A percentile compares a stretch with the other conserved stretches of the same genome.
Conservation (phyloP, 805 yeast genomes). For the Helenozyma baotianmanensis region DNA sequence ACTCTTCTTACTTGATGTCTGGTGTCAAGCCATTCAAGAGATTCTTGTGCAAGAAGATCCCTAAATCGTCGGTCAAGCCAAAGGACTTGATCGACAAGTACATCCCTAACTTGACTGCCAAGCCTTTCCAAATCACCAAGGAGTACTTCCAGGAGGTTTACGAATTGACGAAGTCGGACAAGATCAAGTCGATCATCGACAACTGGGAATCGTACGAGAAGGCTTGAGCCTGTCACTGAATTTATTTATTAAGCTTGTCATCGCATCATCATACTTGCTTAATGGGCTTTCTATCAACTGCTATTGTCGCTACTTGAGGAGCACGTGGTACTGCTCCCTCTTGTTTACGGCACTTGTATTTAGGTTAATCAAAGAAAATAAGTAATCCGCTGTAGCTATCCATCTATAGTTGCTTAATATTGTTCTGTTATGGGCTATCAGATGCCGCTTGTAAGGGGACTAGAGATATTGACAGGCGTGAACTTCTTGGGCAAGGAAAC, state of each 20-base stretch:
- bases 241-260: constrained; percentile 1
- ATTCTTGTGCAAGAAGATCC: constrained; percentile 92
- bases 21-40: constrained; percentile 99
- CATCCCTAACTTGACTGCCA: constrained; percentile 98
- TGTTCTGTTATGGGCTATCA: neutral
- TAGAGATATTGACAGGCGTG: constrained; percentile 82
- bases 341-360: constrained; percentile 4
- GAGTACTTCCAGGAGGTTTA: constrained; percentile 97
- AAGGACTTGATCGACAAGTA: constrained; percentile 90
- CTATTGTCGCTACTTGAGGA: neutral
- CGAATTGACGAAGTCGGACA: constrained; percentile 83
- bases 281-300: constrained; percentile 1
- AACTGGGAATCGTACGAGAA: constrained; percentile 87
- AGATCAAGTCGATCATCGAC: constrained; percentile 83
- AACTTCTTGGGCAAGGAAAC: constrained; percentile 88
- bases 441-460: constrained; percentile 44
- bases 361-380: constrained; percentile 7
- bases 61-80: constrained; percentile 92
- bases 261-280: too few relatives aligned
- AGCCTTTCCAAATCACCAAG: constrained; percentile 92
- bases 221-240: constrained; percentile 26
- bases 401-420: neutral
- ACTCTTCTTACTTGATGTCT: constrained; percentile 93
- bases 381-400: too few relatives aligned
- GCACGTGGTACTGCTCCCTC: constrained; percentile 18